Conservation (phyloP, 768 basidiomycete genomes). For the Lentinula lateritia region DNA sequence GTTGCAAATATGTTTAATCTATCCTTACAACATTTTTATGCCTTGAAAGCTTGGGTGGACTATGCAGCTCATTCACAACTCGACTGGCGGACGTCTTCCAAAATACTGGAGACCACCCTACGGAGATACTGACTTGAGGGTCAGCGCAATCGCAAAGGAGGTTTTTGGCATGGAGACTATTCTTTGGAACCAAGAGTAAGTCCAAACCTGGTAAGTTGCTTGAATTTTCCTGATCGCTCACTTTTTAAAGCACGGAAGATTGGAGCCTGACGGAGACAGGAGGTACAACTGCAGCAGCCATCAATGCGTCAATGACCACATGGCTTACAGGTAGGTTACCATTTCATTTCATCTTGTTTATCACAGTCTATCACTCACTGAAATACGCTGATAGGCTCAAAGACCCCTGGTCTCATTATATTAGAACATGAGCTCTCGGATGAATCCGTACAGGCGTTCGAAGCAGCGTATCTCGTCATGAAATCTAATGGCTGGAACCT, state of each 20-base stretch:
- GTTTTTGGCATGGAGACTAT: slow-evolving; percentile 79
- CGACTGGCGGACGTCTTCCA: slow-evolving; percentile 66
- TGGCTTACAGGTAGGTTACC: slow-evolving; percentile 48
- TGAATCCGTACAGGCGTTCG: slow-evolving; percentile 60
- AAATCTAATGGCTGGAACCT: slow-evolving; percentile 67
- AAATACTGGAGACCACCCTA: slow-evolving; percentile 87
- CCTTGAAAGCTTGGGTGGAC: slow-evolving; percentile 66
- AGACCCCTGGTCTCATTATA: slow-evolving; percentile 72
- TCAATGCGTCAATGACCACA: slow-evolving; percentile 43
- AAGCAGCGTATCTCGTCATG: slow-evolving; percentile 58
- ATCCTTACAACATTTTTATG: not conserved
- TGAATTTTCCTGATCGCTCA: slow-evolving; percentile 10
- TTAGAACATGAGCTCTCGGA: slow-evolving; percentile 80
- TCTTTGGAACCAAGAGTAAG: slow-evolving; percentile 88
- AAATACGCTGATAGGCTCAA: slow-evolving; percentile 38
- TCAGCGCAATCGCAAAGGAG: slow-evolving; percentile 79
- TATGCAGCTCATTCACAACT: slow-evolving; percentile 71
- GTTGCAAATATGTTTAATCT: slow-evolving; percentile 1
- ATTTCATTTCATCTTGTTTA: not conserved
- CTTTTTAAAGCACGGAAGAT: slow-evolving; percentile 54
- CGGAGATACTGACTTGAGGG: slow-evolving; percentile 80
- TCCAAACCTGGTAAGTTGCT: not conserved
- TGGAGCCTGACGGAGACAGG: slow-evolving; percentile 51
- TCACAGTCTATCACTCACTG: not conserved
- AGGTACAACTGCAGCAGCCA: slow-evolving; percentile 37